Evolutionary conservation across 2,329 filamentous ascomycete species (phyloP).

Genomic region (Polytolypa hystricis): DNA sequence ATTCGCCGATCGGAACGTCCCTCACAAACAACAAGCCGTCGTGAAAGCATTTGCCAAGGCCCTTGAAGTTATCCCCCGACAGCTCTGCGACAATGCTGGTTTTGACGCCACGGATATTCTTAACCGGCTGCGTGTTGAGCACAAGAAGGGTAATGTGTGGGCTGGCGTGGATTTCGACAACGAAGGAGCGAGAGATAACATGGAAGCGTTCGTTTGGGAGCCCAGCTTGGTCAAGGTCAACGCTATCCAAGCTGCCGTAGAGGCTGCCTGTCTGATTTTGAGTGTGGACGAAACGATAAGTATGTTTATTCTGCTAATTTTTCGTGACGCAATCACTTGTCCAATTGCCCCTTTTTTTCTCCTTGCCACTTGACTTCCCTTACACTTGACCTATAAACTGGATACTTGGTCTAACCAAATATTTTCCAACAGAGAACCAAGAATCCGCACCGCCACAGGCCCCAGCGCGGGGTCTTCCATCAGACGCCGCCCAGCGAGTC

Average conservation of each 20-base stretch:
- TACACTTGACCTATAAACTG: neutral
- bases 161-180: conserved; percentile 90
- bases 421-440: conserved; percentile 59
- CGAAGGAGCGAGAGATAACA: conserved; percentile 88
- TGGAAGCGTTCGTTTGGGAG: conserved; percentile 96
- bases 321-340: neutral
- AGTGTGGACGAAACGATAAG: conserved; percentile 97
- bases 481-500: conserved; percentile 78
- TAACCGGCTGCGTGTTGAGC: conserved; percentile 90
- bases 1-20: conserved; percentile 84
- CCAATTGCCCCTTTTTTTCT: neutral
- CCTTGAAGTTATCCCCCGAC: conserved; percentile 88
- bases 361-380: neutral
- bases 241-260: conserved; percentile 88
- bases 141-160: conserved; percentile 86
- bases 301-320: conserved; percentile 25
- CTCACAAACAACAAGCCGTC: conserved; percentile 91
- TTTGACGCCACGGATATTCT: conserved; percentile 98
- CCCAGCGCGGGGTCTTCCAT: conserved; percentile 61
- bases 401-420: neutral
- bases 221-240: conserved; percentile 93
- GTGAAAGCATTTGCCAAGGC: conserved; percentile 98
- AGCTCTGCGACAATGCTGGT: conserved; percentile 95
- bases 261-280: conserved; percentile 89
- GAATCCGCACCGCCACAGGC: conserved; percentile 78